phyloP scores from a whole-genome alignment of 345 rosid species.

The Melastoma malabathricum region DNA sequence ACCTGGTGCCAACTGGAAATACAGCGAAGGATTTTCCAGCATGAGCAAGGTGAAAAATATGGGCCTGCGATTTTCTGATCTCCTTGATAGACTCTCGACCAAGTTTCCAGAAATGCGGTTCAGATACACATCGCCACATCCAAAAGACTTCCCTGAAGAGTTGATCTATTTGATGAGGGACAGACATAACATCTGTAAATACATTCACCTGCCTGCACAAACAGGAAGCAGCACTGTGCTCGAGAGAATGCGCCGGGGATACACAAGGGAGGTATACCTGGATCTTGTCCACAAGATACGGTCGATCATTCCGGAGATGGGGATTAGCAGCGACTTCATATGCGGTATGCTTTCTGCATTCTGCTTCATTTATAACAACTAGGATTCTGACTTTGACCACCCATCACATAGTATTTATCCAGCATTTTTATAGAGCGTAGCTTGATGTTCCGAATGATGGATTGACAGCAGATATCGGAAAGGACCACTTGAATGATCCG shows the following conservation, averaged over 20 bases:
- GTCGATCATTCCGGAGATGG: slow-evolving; percentile 64
- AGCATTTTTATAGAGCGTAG: too few species aligned
- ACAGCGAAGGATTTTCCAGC: slow-evolving; percentile 81
- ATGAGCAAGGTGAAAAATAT: slow-evolving; percentile 57
- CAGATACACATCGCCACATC: slow-evolving; percentile 93
- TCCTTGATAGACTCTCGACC: slow-evolving; percentile 62
- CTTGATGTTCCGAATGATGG: too few species aligned
- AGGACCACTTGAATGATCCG: too few species aligned
- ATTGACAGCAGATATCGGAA: too few species aligned
- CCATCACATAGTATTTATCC: too few species aligned
- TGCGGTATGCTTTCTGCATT: slow-evolving; percentile 36
- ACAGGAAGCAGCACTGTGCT: slow-evolving; percentile 62
- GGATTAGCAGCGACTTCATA: slow-evolving; percentile 84
- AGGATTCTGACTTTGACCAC: too few species aligned
- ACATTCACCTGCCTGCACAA: slow-evolving; percentile 90
- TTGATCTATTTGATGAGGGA: slow-evolving; percentile 67
- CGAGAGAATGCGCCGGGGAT: slow-evolving; percentile 77
- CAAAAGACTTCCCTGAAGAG: slow-evolving; percentile 87
- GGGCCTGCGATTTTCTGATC: slow-evolving; percentile 88
- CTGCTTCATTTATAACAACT: slow-evolving; percentile 1
- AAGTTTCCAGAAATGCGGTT: slow-evolving; percentile 95
- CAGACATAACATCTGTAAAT: slow-evolving; percentile 67
- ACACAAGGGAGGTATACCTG: slow-evolving; percentile 84
- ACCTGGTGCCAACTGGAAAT: slow-evolving; percentile 55
- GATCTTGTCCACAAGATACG: slow-evolving; percentile 76